Evolutionary conservation across 2,329 filamentous ascomycete genomes (phyloP), one percentile per base, ranked within the genome.

Genomic region (Phialocephala sp.): DNA sequence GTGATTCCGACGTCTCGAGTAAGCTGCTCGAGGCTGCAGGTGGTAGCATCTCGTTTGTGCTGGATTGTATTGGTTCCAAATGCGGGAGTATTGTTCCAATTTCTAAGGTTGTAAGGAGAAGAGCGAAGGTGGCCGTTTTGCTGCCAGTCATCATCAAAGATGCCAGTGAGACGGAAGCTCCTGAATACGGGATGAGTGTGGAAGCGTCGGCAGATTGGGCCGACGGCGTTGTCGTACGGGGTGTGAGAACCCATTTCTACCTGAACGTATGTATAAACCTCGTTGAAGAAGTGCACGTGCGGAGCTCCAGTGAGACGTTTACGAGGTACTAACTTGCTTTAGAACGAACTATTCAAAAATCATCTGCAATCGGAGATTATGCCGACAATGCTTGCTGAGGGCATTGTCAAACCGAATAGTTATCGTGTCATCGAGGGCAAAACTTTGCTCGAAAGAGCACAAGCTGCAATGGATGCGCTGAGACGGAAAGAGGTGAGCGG

Each of bases 141-240:
- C 75, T 90, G 6, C 87, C 87, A 0, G 82, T 89, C 18, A 85
- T 89, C 64, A 69, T 87, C 54, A 80, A 76, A 52, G 83, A 88
- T 66, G 81, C 86, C 0, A 81, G 78, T 0, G 78, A 81, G 4
- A 78, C 77, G 0, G 76, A 80, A 20, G 77, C 75, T 65, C 86
- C 87, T 0, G 79, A 82, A 67, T 89, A 87, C 63, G 79, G 79
- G 41, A 85, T 87, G 83, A 83, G 87, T 59, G 81, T 81, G 0
- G 55, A 69, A n/a, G 76, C 76, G 8, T 78, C 75, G 12, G 78
- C 80, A 8, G 50, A 66, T 0, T 89, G 86, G 86, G 77, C 77
- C 3, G 78, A 84, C 2, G 86, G 84, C 0, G 85, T 88, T 0
- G 74, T 80, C 11, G 76, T 80, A 2, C 78, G 76, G 22, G 87